Base-by-base conservation (phyloP, 768 basidiomycete species). In the Thelephora ganbajun region DNA sequence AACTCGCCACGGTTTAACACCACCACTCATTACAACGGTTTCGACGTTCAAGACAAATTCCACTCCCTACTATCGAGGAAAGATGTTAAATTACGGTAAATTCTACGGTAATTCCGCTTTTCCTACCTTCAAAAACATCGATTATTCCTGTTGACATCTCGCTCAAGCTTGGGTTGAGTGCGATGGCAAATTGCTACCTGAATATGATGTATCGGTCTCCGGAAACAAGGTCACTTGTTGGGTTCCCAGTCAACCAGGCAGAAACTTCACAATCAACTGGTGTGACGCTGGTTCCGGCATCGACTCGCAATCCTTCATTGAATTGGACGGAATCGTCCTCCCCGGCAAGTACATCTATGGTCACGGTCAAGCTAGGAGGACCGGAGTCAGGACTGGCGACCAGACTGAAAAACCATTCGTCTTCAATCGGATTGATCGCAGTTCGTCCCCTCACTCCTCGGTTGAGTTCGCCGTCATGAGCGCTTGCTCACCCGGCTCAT, bases 211-310 rank as follows among this genome's bases (percentile, higher is more conserved):
- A 6, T 67, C 71, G 5, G 61, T 74, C 26, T 75, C 62, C 5
- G 53, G 59, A 4, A 59, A 73, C 50, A 66, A 66, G 7, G 70
- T 79, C 6, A 75, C 75, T 0, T 84, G 83, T 56, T 84, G 80
- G 80, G 75, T 85, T 53, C 73, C 78, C 6, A 73, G 80, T 48
- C 68, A 74, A 44, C 64, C 65, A 20, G 80, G 79, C 20, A 69
- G 78, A 80, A 59, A 53, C 5, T 84, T 84, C 58, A 64, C 67
- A 3, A 71, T 84, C 0, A 70, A 76, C 53, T 85, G 82, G 83
- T 69, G 66, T 35, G 82, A 85, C 55, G 65, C 71, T 48, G 80
- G 73, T 30, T 67, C 73, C 34, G 57, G 58, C 23, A 57, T 74
- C 5, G 69, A 75, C 46, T 74, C 77, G 3, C 80, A 77, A 49